phyloP scores from a whole-genome alignment of 179 eudicot genomes.

The Silene noctiflora region DNA sequence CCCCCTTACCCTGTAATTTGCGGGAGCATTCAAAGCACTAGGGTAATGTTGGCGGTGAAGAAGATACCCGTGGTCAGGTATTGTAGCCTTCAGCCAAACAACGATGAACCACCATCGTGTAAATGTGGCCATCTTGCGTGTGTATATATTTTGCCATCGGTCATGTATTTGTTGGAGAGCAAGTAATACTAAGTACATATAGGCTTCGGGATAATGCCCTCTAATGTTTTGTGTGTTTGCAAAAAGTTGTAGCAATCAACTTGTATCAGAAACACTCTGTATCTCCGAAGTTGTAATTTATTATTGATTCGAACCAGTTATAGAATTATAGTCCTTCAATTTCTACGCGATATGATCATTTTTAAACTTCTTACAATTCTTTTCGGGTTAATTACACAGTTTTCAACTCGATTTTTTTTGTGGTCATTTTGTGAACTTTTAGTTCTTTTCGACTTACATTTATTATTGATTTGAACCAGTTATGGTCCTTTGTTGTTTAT shows the following conservation, averaged over 20 bases:
- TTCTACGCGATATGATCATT: no score
- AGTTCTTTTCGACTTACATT: no score
- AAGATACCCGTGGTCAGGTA: constrained; percentile 10
- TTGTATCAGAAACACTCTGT: neutral
- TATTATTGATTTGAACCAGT: no score
- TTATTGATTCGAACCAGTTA: neutral
- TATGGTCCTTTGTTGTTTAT: no score
- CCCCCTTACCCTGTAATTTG: no score
- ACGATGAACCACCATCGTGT: neutral
- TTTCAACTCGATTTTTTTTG: no score
- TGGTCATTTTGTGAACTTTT: no score
- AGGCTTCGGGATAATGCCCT: constrained; percentile 3
- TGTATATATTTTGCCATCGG: constrained; percentile 22
- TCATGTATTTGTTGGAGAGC: constrained; percentile 10
- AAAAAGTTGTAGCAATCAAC: constrained; percentile 7
- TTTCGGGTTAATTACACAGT: no score
- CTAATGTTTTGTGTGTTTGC: constrained; percentile 2
- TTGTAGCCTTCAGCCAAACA: constrained; percentile 6
- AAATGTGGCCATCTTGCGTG: constrained; percentile 3
- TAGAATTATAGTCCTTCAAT: no score
- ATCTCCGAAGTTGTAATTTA: neutral
- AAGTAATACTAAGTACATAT: constrained; percentile 12
- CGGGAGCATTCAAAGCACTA: no score
- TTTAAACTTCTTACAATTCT: no score
- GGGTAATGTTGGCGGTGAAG: neutral